Evolutionary conservation across 352 stramenopile species (phyloP), one percentile per base, ranked within the genome.

Genomic region (Phytophthora pluvialis): DNA sequence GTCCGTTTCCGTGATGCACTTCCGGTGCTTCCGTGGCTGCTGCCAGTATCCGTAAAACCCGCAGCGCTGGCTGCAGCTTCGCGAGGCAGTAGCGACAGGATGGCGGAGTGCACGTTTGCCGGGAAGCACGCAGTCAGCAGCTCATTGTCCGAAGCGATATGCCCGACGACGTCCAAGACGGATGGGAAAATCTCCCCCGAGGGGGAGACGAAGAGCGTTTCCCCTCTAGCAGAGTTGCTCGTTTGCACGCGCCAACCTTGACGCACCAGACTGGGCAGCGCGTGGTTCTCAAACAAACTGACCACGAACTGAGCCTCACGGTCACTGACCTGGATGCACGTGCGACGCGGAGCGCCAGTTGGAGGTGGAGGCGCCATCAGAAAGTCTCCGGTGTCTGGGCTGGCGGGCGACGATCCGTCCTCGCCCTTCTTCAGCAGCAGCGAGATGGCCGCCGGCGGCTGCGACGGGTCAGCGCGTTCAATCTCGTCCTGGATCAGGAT

Each of bases 401-500:
- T 67, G 9, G 51, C 64, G 2, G 73, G 73, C 3, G 61, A 66
- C 11, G 38, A 40, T 16, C 38, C 54, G 5, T 56, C 58, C 5
- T 67, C 52, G 2, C 10, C 40, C 43, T 69, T 72, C 46, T 76
- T 78, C 18, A 73, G 51, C 32, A 81, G 54, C 48, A 78, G 32
- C 12, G 66, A 72, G n/a, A 69, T 73, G 32, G 73, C 35, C 4
- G 77, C 60, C 2, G 79, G 74, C 7, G 73, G 63, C 13, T 88
- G 71, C 25, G 83, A 61, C n/a, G 81, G 80, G 44, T 91, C 81
- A 1, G 79, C 80, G 5, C 80, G 85, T 60, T 95, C 87, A n/a
- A 93, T 91, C 56, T 95, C 85, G 58, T 93, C 77, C 57, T 95
- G 81, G 52, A 94, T 92, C 68, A 95, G 61, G 52, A 95, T 89